Evolutionary conservation across 2,329 filamentous ascomycete species (phyloP).

Genomic region (Emergomyces pasteurianus): DNA sequence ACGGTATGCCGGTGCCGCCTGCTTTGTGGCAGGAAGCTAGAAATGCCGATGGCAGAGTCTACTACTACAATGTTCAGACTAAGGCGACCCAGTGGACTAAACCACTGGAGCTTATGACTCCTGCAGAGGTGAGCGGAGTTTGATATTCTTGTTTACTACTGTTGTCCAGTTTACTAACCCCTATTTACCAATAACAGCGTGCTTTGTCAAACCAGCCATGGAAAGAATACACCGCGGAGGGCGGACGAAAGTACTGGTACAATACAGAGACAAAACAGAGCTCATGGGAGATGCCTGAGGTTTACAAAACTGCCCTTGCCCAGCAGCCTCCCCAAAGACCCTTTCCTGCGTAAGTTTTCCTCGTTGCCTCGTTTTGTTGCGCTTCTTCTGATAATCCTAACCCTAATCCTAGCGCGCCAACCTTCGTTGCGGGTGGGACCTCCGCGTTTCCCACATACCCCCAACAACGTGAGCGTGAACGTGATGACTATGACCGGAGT

Average conservation of each 20-base stretch:
- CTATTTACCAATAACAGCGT: conserved; percentile 40
- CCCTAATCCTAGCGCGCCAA: conserved; percentile 33
- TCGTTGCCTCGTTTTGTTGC: conserved; percentile 1
- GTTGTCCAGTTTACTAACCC: conserved; percentile 5
- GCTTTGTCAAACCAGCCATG: conserved; percentile 73
- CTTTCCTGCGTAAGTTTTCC: conserved; percentile 33
- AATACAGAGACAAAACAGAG: conserved; percentile 86
- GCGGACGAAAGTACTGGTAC: conserved; percentile 89
- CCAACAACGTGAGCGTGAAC: conserved; percentile 38
- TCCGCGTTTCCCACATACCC: conserved; percentile 27
- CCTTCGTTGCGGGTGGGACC: conserved; percentile 49
- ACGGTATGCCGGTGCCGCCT: conserved; percentile 41
- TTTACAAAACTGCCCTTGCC: conserved; percentile 62
- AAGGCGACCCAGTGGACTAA: conserved; percentile 92
- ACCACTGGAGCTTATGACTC: conserved; percentile 76
- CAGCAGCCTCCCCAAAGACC: conserved; percentile 37
- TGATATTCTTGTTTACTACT: conserved; percentile 8
- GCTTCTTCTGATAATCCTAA: conserved; percentile 12
- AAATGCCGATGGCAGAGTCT: conserved; percentile 68
- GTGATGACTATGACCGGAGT: conserved; percentile 37
- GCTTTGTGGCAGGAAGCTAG: conserved; percentile 69
- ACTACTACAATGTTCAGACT: conserved; percentile 81
- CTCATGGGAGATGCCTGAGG: conserved; percentile 87
- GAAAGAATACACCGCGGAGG: conserved; percentile 82
- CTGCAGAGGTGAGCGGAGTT: conserved; percentile 53